phyloP scores from a whole-genome alignment of 108 stramenopile species.

The Skeletonema potamos region DNA sequence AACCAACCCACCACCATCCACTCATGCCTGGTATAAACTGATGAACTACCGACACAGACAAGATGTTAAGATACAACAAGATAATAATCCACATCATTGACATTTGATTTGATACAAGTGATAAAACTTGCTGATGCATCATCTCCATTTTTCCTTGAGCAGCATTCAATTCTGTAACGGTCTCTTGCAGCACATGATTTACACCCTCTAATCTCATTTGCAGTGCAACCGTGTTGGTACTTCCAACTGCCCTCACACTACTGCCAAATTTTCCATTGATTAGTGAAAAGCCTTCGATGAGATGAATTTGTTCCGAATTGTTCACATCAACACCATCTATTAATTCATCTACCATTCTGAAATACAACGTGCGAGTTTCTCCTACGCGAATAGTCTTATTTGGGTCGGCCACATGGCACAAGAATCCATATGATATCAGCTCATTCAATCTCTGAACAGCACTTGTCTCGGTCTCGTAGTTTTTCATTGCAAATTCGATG shows the following conservation, averaged over 20 bases:
- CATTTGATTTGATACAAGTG: constrained; percentile 30
- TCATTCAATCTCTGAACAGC: constrained; percentile 37
- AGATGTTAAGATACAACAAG: constrained; percentile 5
- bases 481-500: constrained; percentile 21
- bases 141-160: constrained; percentile 37
- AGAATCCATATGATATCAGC: constrained; percentile 27
- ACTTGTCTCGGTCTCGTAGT: constrained; percentile 1
- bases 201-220: constrained; percentile 28
- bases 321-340: not conserved
- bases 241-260: not conserved
- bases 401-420: constrained; percentile 40
- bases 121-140: constrained; percentile 28
- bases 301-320: not conserved
- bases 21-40: not conserved
- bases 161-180: constrained; percentile 32
- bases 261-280: not conserved
- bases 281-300: not conserved
- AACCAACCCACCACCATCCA: constrained; percentile 11
- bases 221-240: constrained; percentile 6
- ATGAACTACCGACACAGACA: constrained; percentile 3
- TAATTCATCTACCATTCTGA: constrained; percentile 27
- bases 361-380: constrained; percentile 38
- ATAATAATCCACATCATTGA: constrained; percentile 13
- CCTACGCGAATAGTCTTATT: constrained; percentile 25
- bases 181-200: constrained; percentile 36